Evolutionary conservation across 164 flowering plant genomes (phyloP).

Genomic region (Akebia trifoliata): DNA sequence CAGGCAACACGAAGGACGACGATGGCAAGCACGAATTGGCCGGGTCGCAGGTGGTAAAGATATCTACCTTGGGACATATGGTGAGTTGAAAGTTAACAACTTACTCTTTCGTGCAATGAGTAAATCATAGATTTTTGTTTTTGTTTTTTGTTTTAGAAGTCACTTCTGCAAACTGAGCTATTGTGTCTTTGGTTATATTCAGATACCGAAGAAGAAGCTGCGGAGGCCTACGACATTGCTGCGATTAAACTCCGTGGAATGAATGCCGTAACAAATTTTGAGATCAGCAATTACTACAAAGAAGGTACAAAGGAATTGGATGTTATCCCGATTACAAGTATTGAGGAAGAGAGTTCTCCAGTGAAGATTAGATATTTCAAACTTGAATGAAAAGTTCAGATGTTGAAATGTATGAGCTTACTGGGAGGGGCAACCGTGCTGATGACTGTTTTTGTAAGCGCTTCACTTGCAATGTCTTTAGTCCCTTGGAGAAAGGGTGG

Average conservation of each 20-base stretch:
- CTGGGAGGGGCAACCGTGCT: not conserved
- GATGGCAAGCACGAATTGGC: conserved; percentile 28
- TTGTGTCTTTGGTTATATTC: not conserved
- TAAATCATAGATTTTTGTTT: no score
- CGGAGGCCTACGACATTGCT: conserved; percentile 23
- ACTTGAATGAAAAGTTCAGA: conserved; percentile 10
- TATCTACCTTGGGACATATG: conserved; percentile 24
- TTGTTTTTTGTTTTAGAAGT: no score
- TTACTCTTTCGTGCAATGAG: no score
- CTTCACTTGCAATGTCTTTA: not conserved
- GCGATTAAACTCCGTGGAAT: conserved; percentile 22
- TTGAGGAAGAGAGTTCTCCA: conserved; percentile 12
- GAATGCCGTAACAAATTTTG: conserved; percentile 26
- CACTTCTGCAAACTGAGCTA: not conserved
- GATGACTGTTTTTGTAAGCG: not conserved
- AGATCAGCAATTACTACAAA: conserved; percentile 22
- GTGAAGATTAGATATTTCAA: conserved; percentile 13
- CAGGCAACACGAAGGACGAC: conserved; percentile 22
- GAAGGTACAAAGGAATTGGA: conserved; percentile 22
- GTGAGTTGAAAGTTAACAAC: no score
- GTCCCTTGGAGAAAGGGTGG: no score
- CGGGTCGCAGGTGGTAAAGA: conserved; percentile 23
- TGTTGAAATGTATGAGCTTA: not conserved
- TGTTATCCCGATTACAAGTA: not conserved
- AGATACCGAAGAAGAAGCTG: conserved; percentile 26